phyloP scores from a whole-genome alignment of 1,284 basidiomycete genomes.

The Sanghuangporus weigelae region DNA sequence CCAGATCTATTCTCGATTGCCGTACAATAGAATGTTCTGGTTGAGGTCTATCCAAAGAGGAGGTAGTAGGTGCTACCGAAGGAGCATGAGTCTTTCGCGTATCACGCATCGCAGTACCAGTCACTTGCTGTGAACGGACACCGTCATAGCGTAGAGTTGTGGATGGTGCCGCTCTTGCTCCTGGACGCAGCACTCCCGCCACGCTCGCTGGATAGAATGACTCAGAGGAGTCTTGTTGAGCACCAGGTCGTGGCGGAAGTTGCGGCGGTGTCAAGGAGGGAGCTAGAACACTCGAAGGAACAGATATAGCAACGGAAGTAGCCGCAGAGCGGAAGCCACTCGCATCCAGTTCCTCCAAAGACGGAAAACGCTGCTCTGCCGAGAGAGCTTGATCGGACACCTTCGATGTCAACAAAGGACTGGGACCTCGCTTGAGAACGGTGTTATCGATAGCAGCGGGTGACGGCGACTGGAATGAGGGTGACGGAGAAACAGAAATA shows the following conservation, averaged over 20 bases:
- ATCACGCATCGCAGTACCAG: constrained; percentile 51
- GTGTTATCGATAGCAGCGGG: not conserved
- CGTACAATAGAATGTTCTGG: not conserved
- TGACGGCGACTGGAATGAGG: constrained; percentile 34
- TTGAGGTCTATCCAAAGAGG: not conserved
- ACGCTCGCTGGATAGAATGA: constrained; percentile 14
- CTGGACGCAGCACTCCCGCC: constrained; percentile 4
- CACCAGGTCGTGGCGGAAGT: constrained; percentile 6
- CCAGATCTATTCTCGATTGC: not conserved
- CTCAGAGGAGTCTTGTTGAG: not conserved
- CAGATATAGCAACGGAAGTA: not conserved
- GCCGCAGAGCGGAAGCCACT: constrained; percentile 36
- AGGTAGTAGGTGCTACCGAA: not conserved
- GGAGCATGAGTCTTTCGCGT: constrained; percentile 21
- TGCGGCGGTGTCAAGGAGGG: constrained; percentile 15
- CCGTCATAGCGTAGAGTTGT: constrained; percentile 21
- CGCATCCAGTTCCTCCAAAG: constrained; percentile 71
- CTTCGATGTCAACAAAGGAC: constrained; percentile 7
- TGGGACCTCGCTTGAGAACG: constrained; percentile 6
- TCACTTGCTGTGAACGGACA: constrained; percentile 47
- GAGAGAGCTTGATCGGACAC: constrained; percentile 37
- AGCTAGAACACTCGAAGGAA: constrained; percentile 18
- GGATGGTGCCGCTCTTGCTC: not conserved
- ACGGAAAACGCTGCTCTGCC: constrained; percentile 68
- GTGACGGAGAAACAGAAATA: constrained; percentile 27